Base-by-base conservation (phyloP, 805 yeast species). In the Kazachstania psychrophila region DNA sequence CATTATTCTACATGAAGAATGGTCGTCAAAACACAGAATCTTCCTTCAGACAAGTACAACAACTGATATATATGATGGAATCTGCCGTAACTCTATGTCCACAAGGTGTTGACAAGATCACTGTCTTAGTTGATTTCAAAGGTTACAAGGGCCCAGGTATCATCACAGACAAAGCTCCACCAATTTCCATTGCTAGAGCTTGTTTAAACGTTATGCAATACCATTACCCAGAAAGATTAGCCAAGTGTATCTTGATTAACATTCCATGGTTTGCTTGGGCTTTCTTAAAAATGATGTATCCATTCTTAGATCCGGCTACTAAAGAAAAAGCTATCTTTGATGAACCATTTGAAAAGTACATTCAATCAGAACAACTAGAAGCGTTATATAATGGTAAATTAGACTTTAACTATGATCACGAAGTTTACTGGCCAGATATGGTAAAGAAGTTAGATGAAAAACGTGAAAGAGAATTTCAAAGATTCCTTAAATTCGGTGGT, bases 141-240 rank as follows among this genome's bases (percentile, higher is more conserved):
- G 66, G 70, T 12, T 59, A 56, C 31, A 58, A 52, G 26, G 61
- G 52, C 16, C 55, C 58, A 1, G 65, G 64, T 7, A 48, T 58
- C 12, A 49, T 55, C 12, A 46, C 54, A n/a, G 59, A 59, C 34
- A 55, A 70, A 56, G 52, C 68, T 60, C 78, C 75, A 3, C 74
- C 76, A 2, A 49, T 68, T 19, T 61, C 71, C 23, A 67, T 68
- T 37, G 69, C 74, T 16, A 68, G 67, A 42, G 73, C 71, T 65
- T 70, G 46, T 52, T 63, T 55, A 17, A 68, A 70, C 47, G 70
- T 73, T 28, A 58, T 73, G 44, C 79, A 74, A 46, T 64, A 70
- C 36, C 77, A 74, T 44, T 74, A 72, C 49, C 80, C 80, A 2
- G 79, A 73, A 44, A 60, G 78, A 41, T 56, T 74, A 36, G 78